phyloP scores from a whole-genome alignment of 768 basidiomycete genomes.

The Tricholoma matsutake region DNA sequence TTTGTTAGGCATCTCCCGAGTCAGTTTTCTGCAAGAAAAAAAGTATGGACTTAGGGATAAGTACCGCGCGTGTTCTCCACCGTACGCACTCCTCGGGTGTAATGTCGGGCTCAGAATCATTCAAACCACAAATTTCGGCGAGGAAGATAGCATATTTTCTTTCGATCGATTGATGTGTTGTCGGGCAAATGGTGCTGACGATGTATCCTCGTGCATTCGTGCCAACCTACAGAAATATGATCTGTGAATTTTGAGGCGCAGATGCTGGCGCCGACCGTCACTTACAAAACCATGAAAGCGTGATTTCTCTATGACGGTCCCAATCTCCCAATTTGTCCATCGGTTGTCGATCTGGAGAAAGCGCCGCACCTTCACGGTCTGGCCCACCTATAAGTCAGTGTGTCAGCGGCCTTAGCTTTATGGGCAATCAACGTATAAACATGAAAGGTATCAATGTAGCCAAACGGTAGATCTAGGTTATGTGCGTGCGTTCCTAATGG shows the following conservation, averaged over 20 bases:
- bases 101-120: neutral
- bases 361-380: neutral
- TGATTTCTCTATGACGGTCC: neutral
- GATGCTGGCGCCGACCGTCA: neutral
- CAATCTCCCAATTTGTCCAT: neutral
- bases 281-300: neutral
- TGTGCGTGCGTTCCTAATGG: neutral
- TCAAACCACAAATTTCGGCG: neutral
- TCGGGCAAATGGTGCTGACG: neutral
- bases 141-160: neutral
- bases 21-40: neutral
- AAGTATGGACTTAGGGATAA: neutral
- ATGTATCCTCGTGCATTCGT: neutral
- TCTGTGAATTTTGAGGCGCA: neutral
- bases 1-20: neutral
- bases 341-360: neutral
- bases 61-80: neutral
- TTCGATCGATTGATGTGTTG: neutral
- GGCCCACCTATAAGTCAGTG: neutral
- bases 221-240: neutral
- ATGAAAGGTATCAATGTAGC: neutral
- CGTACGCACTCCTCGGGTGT: neutral
- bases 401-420: neutral
- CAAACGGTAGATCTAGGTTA: neutral
- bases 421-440: neutral